Evolutionary conservation across 345 rosid species (phyloP).

Genomic region (Euclidium syriacum): DNA sequence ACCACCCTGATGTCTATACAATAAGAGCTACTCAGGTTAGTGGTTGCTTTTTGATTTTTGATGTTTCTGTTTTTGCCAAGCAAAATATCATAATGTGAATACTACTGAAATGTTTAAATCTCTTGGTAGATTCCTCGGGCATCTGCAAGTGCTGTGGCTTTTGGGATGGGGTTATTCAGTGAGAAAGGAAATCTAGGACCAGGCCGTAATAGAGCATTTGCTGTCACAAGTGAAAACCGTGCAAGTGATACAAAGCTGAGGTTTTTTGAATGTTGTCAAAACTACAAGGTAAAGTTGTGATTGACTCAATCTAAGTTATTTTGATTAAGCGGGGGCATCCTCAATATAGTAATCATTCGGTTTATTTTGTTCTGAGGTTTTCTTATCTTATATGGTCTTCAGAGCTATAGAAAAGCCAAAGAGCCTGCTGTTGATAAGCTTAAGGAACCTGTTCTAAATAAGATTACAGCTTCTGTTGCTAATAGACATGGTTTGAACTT

Average conservation of each 20-base stretch:
- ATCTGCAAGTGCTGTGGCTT: constrained; percentile 96
- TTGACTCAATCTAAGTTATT: not conserved
- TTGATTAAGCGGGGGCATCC: not conserved
- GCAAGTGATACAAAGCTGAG: constrained; percentile 83
- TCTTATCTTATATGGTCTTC: constrained; percentile 16
- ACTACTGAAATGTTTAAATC: not conserved
- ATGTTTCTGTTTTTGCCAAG: not conserved
- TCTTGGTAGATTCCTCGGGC: constrained; percentile 76
- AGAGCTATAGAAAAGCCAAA: constrained; percentile 52
- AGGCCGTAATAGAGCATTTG: constrained; percentile 70
- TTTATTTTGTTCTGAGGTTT: not conserved
- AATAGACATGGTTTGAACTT: constrained; percentile 56
- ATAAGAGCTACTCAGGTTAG: constrained; percentile 82
- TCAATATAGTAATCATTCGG: not conserved
- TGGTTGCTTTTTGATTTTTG: not conserved
- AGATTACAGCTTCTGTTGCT: constrained; percentile 58
- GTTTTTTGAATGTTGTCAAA: constrained; percentile 77
- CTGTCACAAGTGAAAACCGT: constrained; percentile 88
- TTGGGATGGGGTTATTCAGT: constrained; percentile 91
- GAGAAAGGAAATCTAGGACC: constrained; percentile 80
- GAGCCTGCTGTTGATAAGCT: constrained; percentile 72
- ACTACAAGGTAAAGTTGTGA: constrained; percentile 61
- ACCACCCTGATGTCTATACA: constrained; percentile 81
- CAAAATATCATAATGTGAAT: not conserved
- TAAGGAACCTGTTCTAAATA: constrained; percentile 75